phyloP scores from a whole-genome alignment of 2,329 filamentous ascomycete genomes.

The Acrodontium crateriforme region DNA sequence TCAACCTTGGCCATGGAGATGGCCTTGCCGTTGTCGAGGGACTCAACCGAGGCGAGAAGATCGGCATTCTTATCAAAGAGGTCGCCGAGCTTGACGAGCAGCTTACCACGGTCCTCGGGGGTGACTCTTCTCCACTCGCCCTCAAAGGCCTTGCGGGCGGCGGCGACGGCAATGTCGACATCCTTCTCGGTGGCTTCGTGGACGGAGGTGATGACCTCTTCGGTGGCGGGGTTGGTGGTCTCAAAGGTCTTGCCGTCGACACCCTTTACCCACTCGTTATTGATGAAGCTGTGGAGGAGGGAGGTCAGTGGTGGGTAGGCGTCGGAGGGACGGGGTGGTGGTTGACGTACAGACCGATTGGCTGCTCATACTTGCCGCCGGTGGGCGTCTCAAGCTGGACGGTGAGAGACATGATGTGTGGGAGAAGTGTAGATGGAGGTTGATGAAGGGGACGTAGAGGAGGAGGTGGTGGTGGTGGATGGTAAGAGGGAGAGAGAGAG shows the following conservation, averaged over 20 bases:
- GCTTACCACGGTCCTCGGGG: slow-evolving; percentile 55
- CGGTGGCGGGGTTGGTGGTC: slow-evolving; percentile 75
- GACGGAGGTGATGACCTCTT: slow-evolving; percentile 73
- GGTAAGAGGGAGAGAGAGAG: background rate
- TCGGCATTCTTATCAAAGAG: slow-evolving; percentile 67
- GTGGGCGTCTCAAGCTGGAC: slow-evolving; percentile 54
- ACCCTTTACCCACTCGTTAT: slow-evolving; percentile 77
- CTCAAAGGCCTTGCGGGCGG: slow-evolving; percentile 76
- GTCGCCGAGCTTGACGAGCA: slow-evolving; percentile 64
- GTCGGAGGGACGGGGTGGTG: background rate
- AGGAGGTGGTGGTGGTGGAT: background rate
- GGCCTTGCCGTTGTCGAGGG: slow-evolving; percentile 79
- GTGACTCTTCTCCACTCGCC: slow-evolving; percentile 53
- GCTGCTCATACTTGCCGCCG: slow-evolving; percentile 44
- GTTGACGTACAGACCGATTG: slow-evolving; percentile 37
- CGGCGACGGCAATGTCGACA: slow-evolving; percentile 63
- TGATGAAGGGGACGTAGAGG: background rate
- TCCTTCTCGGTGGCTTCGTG: slow-evolving; percentile 82
- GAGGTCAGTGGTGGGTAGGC: background rate
- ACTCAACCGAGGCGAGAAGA: slow-evolving; percentile 66
- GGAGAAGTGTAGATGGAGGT: too few species aligned
- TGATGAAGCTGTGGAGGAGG: slow-evolving; percentile 56
- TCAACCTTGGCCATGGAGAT: slow-evolving; percentile 65
- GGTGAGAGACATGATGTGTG: slow-evolving; percentile 30
- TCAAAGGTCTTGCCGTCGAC: slow-evolving; percentile 84